phyloP scores from a whole-genome alignment of 148 eudicot genomes.

The Suaeda aralocaspica region DNA sequence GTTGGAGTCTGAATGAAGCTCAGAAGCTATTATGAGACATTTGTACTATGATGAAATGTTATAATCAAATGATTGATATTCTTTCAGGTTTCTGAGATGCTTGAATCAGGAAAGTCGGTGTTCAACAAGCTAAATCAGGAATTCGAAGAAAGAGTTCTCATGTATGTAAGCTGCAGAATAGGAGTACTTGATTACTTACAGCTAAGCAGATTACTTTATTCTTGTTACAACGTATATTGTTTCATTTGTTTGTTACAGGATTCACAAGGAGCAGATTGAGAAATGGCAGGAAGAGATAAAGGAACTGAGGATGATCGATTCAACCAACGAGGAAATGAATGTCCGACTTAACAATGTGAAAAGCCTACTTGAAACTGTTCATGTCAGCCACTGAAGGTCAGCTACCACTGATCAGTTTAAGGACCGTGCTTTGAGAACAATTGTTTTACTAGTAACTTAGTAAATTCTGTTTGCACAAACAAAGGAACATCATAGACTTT shows the following conservation, averaged over 20 bases:
- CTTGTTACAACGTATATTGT: background rate
- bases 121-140: constrained; percentile 60
- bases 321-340: constrained; percentile 61
- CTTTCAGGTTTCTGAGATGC: constrained; percentile 72
- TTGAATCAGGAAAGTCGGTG: constrained; percentile 74
- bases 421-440: too few species aligned
- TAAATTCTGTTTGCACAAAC: too few species aligned
- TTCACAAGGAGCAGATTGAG: constrained; percentile 84
- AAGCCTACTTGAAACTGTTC: constrained; percentile 60
- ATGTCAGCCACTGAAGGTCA: constrained; percentile 39
- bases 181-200: background rate
- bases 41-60: too few species aligned
- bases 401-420: background rate
- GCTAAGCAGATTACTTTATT: constrained; percentile 9
- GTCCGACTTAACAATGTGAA: constrained; percentile 62
- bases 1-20: background rate
- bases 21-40: background rate
- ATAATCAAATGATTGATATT: background rate
- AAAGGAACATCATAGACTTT: too few species aligned
- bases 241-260: constrained; percentile 38
- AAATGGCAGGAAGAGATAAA: constrained; percentile 90
- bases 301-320: constrained; percentile 70
- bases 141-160: constrained; percentile 75
- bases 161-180: constrained; percentile 51
- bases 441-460: too few species aligned